Conservation (phyloP, 345 rosid genomes). For the Dipteronia sinensis region DNA sequence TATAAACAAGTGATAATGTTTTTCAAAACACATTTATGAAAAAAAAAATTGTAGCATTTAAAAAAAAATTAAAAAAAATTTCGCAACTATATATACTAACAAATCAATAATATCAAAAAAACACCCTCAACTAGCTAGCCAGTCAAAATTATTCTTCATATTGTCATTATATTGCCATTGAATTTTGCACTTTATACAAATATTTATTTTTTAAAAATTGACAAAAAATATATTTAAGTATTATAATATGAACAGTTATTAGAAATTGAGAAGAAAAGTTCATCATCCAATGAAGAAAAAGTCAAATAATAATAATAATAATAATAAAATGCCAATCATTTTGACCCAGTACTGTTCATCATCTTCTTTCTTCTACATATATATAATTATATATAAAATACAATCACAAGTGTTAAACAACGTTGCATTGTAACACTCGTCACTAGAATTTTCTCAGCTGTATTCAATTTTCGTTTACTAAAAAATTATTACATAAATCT, state of each 20-base stretch:
- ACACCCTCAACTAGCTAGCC: not conserved
- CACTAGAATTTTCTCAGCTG: too few species aligned
- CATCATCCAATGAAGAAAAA: not conserved
- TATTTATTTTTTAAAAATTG: not conserved
- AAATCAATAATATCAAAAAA: not conserved
- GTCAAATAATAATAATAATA: constrained; percentile 8
- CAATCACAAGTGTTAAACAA: too few species aligned
- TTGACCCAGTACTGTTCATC: constrained; percentile 7
- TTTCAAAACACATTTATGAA: too few species aligned
- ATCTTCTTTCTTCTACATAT: not conserved
- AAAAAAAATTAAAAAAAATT: too few species aligned
- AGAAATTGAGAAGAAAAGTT: not conserved
- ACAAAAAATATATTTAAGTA: not conserved
- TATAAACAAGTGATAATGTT: not conserved
- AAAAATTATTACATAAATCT: too few species aligned
- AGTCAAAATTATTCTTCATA: not conserved
- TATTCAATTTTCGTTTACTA: too few species aligned
- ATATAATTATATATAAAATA: too few species aligned
- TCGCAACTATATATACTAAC: not conserved
- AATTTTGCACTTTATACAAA: not conserved
- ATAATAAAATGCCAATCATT: constrained; percentile 29
- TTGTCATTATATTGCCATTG: not conserved
- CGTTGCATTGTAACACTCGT: too few species aligned
- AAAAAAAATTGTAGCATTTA: too few species aligned
- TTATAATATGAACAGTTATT: not conserved